phyloP scores from a whole-genome alignment of 2,329 filamentous ascomycete genomes.

The Verticillium longisporum region DNA sequence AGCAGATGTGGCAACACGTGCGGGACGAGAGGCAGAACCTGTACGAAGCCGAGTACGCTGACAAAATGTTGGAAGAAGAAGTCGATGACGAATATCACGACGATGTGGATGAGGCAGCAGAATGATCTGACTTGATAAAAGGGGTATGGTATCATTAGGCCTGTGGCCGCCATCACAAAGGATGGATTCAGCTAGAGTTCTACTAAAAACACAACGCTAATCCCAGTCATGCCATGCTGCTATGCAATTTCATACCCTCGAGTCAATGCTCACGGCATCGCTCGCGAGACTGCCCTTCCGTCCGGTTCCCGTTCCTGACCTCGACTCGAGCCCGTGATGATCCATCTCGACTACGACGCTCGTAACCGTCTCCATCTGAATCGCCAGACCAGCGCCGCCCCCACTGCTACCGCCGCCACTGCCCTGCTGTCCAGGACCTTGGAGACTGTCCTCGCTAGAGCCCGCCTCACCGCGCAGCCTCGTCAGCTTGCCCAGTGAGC shows the following conservation, averaged over 20 bases:
- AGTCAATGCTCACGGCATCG: background rate
- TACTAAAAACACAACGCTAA: constrained; percentile 1
- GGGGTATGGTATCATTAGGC: background rate
- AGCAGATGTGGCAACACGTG: background rate
- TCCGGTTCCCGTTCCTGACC: background rate
- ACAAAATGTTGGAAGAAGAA: background rate
- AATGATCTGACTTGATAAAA: background rate
- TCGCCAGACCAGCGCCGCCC: constrained; percentile 15
- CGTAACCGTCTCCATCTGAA: constrained; percentile 37
- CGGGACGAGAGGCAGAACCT: background rate
- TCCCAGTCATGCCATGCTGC: background rate
- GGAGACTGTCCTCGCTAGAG: background rate
- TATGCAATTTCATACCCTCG: background rate
- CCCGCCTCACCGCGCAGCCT: constrained; percentile 1
- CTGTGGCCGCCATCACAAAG: background rate
- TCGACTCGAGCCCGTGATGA: background rate
- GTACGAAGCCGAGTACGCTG: background rate
- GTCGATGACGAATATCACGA: background rate
- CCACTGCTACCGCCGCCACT: background rate
- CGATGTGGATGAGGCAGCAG: background rate
- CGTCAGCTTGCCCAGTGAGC: constrained; percentile 4
- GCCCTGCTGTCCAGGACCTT: background rate
- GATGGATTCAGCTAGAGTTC: background rate
- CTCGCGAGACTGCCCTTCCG: background rate
- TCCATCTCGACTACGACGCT: constrained; percentile 30